Percentiles rank a stretch among this genome's conserved stretches.
Conservation (phyloP, 768 basidiomycete genomes). For the Hygrophoropsis aurantiaca region DNA sequence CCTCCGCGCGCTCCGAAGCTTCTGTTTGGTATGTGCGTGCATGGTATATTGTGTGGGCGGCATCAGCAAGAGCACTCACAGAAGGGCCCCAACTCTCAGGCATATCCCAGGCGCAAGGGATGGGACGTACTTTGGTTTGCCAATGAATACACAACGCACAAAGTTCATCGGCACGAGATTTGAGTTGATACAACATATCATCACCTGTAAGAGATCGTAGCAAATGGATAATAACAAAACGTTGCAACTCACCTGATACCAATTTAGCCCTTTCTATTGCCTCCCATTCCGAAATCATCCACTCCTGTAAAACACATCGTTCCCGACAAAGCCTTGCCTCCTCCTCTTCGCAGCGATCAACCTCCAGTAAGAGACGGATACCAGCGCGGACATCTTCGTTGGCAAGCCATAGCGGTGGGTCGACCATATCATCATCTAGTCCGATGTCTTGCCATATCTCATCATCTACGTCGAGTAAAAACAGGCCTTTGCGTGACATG, state of each 20-base stretch:
- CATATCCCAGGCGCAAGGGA: slow-evolving; percentile 2
- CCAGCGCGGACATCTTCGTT: slow-evolving; percentile 5
- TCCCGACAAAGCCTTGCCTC: slow-evolving; percentile 4
- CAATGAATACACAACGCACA: not conserved
- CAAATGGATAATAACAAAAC: not conserved
- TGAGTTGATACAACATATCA: not conserved
- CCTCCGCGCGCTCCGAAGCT: too few relatives aligned
- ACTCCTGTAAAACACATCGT: slow-evolving; percentile 5
- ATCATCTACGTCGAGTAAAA: slow-evolving; percentile 31
- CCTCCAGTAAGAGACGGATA: slow-evolving; percentile 5
- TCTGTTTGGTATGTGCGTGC: not conserved
- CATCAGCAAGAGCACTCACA: not conserved
- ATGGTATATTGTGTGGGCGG: slow-evolving; percentile 1
- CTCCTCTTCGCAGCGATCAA: slow-evolving; percentile 11
- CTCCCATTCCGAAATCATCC: not conserved
- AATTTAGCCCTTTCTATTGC: not conserved
- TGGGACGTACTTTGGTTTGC: slow-evolving; percentile 1
- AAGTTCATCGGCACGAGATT: not conserved
- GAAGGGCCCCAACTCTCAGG: slow-evolving; percentile 5
- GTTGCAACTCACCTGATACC: not conserved
- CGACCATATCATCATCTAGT: slow-evolving; percentile 15
- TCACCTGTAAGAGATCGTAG: not conserved
- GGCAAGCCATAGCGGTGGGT: slow-evolving; percentile 10
- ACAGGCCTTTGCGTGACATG: not conserved
- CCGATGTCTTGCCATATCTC: slow-evolving; percentile 34